Evolutionary conservation across 768 basidiomycete genomes (phyloP).

Genomic region (Hortiboletus flavorubellus): DNA sequence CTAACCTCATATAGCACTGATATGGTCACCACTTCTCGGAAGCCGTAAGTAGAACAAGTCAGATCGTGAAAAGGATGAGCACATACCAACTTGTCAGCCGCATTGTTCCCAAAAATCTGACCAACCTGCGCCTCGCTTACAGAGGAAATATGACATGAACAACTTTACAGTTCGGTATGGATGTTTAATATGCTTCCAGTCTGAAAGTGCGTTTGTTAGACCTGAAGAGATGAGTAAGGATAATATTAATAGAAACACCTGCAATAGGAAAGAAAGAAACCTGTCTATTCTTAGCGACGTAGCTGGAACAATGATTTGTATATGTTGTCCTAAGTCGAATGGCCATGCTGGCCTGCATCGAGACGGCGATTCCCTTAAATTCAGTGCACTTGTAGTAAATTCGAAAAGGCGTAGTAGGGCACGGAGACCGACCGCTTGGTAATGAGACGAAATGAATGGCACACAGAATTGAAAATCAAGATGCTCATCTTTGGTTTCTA

Average conservation of each 20-base stretch:
- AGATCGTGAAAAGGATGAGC: not conserved
- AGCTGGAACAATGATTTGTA: no score
- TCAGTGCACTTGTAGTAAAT: not conserved
- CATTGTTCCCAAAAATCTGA: not conserved
- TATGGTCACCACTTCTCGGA: not conserved
- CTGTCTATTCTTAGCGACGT: not conserved
- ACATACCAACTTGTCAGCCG: not conserved
- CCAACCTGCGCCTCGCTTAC: not conserved
- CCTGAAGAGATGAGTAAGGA: not conserved
- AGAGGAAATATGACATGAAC: not conserved
- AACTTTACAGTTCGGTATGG: no score
- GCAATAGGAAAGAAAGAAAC: not conserved
- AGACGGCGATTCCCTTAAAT: not conserved
- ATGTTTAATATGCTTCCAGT: not conserved
- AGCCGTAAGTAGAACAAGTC: not conserved
- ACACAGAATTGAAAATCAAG: not conserved
- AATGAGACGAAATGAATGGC: not conserved
- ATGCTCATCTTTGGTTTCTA: slow-evolving; percentile 5
- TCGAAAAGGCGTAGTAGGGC: no score
- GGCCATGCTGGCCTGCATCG: not conserved
- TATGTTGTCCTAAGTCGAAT: not conserved
- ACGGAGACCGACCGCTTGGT: not conserved
- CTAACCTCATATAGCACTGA: no score
- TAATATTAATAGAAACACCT: not conserved
- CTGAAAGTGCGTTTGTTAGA: not conserved